Evolutionary conservation across 208 protist genomes (phyloP).

Genomic region (Acanthamoeba quina): DNA sequence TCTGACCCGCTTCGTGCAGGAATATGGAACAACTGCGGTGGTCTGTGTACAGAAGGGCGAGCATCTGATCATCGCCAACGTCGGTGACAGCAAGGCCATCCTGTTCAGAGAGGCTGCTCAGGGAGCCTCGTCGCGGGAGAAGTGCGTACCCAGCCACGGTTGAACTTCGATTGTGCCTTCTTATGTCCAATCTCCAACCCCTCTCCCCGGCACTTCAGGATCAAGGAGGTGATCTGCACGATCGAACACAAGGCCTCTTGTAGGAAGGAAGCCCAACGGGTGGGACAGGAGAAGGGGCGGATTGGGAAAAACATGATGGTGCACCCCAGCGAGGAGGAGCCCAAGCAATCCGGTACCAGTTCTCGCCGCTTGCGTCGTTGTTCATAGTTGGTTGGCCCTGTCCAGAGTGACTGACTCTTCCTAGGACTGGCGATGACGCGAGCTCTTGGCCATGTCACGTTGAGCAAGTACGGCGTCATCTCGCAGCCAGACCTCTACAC

Average conservation of each 20-base stretch:
- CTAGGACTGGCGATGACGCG: conserved; percentile 46
- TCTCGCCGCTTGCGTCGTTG: too few relatives aligned
- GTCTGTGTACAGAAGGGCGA: not conserved
- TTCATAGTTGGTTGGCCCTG: too few relatives aligned
- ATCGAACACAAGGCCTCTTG: not conserved
- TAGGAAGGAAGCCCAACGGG: not conserved
- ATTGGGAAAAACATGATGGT: not conserved
- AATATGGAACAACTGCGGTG: conserved; percentile 32
- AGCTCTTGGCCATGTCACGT: not conserved
- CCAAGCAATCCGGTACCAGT: not conserved
- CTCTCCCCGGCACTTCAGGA: not conserved
- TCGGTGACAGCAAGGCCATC: conserved; percentile 4
- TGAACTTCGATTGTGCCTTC: not conserved
- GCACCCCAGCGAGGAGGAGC: not conserved
- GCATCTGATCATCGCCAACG: conserved; percentile 7
- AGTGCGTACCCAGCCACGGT: not conserved
- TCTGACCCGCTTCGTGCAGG: not conserved
- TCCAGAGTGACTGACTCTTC: not conserved
- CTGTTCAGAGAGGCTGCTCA: not conserved
- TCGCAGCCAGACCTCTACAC: not conserved
- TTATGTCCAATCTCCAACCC: not conserved
- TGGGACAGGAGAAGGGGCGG: not conserved
- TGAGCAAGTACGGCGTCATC: conserved; percentile 32
- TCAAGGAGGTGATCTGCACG: conserved; percentile 1
- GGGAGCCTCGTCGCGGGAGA: not conserved